A percentile compares a stretch with the other conserved stretches of the same genome.
Conservation (phyloP, 495 filamentous ascomycete species). For the Lepidopterella palustris region DNA sequence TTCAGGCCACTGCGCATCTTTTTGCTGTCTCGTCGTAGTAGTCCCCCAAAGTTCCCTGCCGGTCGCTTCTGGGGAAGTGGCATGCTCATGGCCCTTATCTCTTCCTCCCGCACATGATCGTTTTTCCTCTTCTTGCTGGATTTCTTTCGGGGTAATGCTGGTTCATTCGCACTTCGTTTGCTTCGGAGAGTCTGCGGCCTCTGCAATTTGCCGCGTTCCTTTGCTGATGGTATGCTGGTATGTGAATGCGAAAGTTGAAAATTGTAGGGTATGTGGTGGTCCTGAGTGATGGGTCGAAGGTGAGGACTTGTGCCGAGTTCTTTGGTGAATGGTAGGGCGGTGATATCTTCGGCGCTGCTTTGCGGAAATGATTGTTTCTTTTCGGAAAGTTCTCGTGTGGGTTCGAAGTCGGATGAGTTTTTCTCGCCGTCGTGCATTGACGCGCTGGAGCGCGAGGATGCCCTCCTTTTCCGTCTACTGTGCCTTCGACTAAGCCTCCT, state of each 20-base stretch:
- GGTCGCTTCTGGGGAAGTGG: slow-evolving; percentile 59
- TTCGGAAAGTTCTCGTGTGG: slow-evolving; percentile 8
- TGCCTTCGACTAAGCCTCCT: slow-evolving; percentile 11
- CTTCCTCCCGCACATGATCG: slow-evolving; percentile 70
- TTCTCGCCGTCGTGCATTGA: slow-evolving; percentile 24
- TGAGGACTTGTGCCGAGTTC: slow-evolving; percentile 36
- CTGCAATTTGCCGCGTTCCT: slow-evolving; percentile 34
- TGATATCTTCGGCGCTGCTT: slow-evolving; percentile 36
- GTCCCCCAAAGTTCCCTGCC: slow-evolving; percentile 47
- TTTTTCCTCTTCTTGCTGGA: slow-evolving; percentile 77
- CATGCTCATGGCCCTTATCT: slow-evolving; percentile 76
- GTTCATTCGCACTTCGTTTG: slow-evolving; percentile 52
- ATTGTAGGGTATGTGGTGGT: slow-evolving; percentile 42
- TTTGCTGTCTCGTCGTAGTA: slow-evolving; percentile 58
- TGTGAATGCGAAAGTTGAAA: slow-evolving; percentile 41
- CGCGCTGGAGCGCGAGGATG: slow-evolving; percentile 14
- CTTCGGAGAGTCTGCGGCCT: slow-evolving; percentile 59
- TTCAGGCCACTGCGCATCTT: slow-evolving; percentile 52
- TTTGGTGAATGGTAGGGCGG: slow-evolving; percentile 33
- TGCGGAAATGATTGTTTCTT: slow-evolving; percentile 3
- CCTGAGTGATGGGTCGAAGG: slow-evolving; percentile 35
- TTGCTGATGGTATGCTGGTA: slow-evolving; percentile 43
- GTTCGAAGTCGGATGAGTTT: slow-evolving; percentile 6
- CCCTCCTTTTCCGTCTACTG: slow-evolving; percentile 23
- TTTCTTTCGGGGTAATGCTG: slow-evolving; percentile 54